Evolutionary conservation across 2,329 filamentous ascomycete genomes (phyloP), one percentile per base, ranked within the genome.

Genomic region (Byssothecium circinans): DNA sequence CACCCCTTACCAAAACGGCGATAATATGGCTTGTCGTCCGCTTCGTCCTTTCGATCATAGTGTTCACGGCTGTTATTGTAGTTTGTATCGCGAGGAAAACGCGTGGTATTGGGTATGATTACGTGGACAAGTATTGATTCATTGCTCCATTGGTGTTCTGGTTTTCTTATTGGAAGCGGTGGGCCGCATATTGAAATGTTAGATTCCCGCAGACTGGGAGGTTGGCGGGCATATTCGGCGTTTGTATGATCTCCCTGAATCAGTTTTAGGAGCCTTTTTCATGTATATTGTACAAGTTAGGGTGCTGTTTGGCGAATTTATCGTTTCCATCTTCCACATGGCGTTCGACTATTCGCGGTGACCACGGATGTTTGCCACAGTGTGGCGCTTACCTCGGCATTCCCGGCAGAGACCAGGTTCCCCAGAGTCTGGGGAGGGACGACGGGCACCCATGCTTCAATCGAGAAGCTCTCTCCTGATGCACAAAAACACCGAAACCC

Each of bases 11-110:
- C 29, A 43, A 48, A 11, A 49, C 47, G 20, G 50, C 64, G 42
- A 57, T 54, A 47, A 39, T 61, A 15, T 64, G 61, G 56, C 55
- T 50, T 43, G 36, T 60, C 20, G n/a, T 66, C 18, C 52, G 54
- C 35, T 46, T 41, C 29, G 52, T 64, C 39, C 36, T 63, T 35
- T 37, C 58, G 35, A 25, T 66, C 14, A 32, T 68, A 32, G 37
- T 53, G 18, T 37, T 61, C 10, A 47, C 49, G 12, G 44, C 46
- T 44, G 47, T 42, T 8, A 33, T 64, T 11, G 61, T 52, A 15
- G 43, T 54, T 10, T 61, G 34, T 27, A 41, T 61, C 23, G 52
- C 25, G 27, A 47, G 49, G 18, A 53, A 49, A 27, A 41, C 39
- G 20, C 36, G 51, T 15, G 32, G 22, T 25, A 38, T 48, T 41